Evolutionary conservation across 2,329 filamentous ascomycete species (phyloP).

Genomic region (Trichophyton simii): DNA sequence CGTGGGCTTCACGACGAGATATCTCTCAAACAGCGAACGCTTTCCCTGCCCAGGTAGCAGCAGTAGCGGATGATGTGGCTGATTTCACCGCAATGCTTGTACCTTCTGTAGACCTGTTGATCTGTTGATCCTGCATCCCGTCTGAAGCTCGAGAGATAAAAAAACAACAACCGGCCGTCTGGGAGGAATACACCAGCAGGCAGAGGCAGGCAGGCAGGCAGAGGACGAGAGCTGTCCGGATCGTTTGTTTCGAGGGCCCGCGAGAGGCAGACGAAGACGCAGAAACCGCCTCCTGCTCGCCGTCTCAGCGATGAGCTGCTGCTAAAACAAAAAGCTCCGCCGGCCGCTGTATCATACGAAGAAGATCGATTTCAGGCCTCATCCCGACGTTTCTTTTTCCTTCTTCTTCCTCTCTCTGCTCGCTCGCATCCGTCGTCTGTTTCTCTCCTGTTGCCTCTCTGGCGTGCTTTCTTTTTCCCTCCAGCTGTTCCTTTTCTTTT

Average conservation of each 20-base stretch:
- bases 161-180: background rate
- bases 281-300: too few species aligned
- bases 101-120: constrained; percentile 1
- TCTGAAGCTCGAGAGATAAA: background rate
- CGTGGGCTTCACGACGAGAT: background rate
- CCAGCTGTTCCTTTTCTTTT: background rate
- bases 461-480: background rate
- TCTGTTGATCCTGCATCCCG: constrained; percentile 1
- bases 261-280: too few species aligned
- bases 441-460: background rate
- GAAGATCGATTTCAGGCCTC: background rate
- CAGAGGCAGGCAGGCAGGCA: too few species aligned
- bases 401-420: background rate
- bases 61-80: constrained; percentile 3
- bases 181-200: background rate
- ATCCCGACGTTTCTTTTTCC: background rate
- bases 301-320: too few species aligned
- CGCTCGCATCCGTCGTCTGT: background rate
- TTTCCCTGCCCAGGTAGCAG: background rate
- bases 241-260: too few species aligned
- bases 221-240: background rate
- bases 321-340: too few species aligned
- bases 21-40: background rate
- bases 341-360: background rate
- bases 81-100: constrained; percentile 4